A percentile compares a stretch with the other conserved stretches of the same genome.
Conservation (phyloP, 441 rosid genomes). For the Gossypium schwendimanii region DNA sequence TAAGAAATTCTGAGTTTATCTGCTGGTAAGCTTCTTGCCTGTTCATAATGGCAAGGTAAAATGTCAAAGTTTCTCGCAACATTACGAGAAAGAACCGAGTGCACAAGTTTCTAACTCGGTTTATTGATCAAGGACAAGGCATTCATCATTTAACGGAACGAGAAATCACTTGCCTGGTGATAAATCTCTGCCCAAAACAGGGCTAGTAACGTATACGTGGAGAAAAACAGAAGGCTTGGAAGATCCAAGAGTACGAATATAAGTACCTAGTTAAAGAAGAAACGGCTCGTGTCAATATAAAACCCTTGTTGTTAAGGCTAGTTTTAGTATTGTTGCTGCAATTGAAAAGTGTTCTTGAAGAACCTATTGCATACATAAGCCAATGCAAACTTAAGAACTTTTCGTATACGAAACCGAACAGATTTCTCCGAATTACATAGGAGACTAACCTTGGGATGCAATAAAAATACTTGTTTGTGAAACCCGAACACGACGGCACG, state of each 20-base stretch:
- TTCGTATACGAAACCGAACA: not conserved
- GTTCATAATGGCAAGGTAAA: slow-evolving; percentile 7
- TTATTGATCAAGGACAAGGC: slow-evolving; percentile 3
- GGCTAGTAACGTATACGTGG: slow-evolving; percentile 81
- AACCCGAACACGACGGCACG: slow-evolving; percentile 91
- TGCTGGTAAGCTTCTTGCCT: slow-evolving; percentile 45
- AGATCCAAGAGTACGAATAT: slow-evolving; percentile 59
- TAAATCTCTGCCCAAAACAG: slow-evolving; percentile 98
- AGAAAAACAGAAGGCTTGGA: slow-evolving; percentile 83
- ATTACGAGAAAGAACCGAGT: not conserved
- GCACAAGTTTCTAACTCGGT: not conserved
- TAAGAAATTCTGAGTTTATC: slow-evolving; percentile 48
- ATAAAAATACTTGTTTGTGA: slow-evolving; percentile 61
- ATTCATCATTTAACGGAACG: not conserved
- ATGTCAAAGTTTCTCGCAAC: slow-evolving; percentile 5
- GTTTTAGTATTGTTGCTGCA: too few species aligned
- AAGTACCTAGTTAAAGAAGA: slow-evolving; percentile 48
- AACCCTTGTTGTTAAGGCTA: not conserved
- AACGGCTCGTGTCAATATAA: slow-evolving; percentile 11
- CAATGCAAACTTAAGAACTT: not conserved
- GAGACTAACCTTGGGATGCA: slow-evolving; percentile 77
- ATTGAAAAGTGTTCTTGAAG: too few species aligned
- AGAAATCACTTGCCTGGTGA: slow-evolving; percentile 64
- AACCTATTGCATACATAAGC: not conserved
- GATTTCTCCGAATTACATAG: not conserved